A percentile compares a stretch with the other conserved stretches of the same genome.
phyloP scores from a whole-genome alignment of 1,284 basidiomycete species.

The Apiotrichum laibachii region DNA sequence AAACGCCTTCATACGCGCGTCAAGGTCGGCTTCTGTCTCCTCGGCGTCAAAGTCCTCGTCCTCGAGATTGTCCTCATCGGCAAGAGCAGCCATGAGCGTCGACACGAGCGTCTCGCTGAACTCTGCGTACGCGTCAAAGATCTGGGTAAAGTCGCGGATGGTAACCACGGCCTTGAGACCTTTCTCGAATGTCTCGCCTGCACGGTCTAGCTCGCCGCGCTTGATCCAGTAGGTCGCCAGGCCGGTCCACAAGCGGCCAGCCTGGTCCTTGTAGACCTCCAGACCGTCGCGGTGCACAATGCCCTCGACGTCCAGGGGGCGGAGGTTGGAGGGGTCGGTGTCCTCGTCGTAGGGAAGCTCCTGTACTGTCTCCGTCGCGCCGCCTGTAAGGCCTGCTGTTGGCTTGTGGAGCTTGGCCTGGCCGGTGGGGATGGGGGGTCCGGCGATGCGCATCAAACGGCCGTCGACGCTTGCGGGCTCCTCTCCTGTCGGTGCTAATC shows the following conservation, averaged over 20 bases:
- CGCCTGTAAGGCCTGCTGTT: conserved; percentile 15
- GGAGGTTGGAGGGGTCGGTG: conserved; percentile 68
- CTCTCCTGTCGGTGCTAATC: conserved; percentile 12
- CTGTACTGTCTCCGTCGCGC: conserved; percentile 54
- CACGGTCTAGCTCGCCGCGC: conserved; percentile 87
- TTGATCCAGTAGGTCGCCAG: conserved; percentile 99
- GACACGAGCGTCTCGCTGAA: conserved; percentile 89
- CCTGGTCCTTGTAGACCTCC: conserved; percentile 88
- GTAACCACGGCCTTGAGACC: conserved; percentile 84
- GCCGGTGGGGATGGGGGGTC: conserved; percentile 59
- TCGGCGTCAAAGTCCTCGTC: conserved; percentile 68
- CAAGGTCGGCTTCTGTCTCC: conserved; percentile 82
- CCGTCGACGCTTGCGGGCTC: conserved; percentile 60
- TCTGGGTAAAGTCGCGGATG: conserved; percentile 95
- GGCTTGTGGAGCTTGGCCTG: conserved; percentile 29
- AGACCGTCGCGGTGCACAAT: conserved; percentile 85
- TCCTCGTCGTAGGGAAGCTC: conserved; percentile 67
- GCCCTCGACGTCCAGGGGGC: conserved; percentile 80
- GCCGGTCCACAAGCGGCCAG: conserved; percentile 92
- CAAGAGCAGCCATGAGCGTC: conserved; percentile 84
- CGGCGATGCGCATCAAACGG: conserved; percentile 70
- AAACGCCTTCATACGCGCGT: conserved; percentile 85
- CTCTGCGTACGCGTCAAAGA: conserved; percentile 95
- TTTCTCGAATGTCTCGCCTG: conserved; percentile 80
- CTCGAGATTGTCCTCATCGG: conserved; percentile 57